Evolutionary conservation across 345 rosid species (phyloP), one percentile per base, ranked within the genome.

Genomic region (Ceriops decandra): DNA sequence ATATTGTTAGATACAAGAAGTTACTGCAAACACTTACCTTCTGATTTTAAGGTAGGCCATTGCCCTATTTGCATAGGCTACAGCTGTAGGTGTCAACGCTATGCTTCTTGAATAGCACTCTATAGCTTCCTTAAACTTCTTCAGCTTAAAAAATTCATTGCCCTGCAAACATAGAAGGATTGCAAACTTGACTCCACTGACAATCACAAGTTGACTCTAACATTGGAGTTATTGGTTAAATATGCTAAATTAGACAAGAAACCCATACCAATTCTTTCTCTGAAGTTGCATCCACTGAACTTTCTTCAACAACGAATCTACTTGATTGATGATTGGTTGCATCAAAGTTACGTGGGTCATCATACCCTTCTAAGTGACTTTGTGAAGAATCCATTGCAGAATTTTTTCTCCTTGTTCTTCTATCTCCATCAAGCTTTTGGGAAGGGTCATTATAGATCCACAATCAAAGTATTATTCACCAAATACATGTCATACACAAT

Each of bases 101-200:
- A 95, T 86, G 80, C 99, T 91, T 67, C 95, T 82, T 63, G 96
- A 91, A 76, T 89, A 95, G 81, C 92, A 95, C 58, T 86, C 89
- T 31, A 91, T 86, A 33, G 99, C 95, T 68, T 95, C 93, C 59
- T 83, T 86, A 77, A 83, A 91, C 80, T 87, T 91, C 81, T 84
- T 87, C 80, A 80, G 86, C 86, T 91, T 91, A 71, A 91, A 95
- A 74, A 77, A 87, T 61, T 88, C 93, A 76, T 91, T 89, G 5
- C 97, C 95, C 96, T 95, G 80, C 52, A 70, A 66, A 62, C n/a
- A 7, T 7, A 24, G 57, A 49, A 36, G 35, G n/a, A 52, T 49
- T 28, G 19, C 46, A 65, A 32, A 30, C 13, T 67, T 33, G 27
- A 63, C 52, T 74, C 24, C 19, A 68, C 51, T 47, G 3, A 21